Evolutionary conservation across 148 eudicot species (phyloP), one percentile per base, ranked within the genome.

Genomic region (Polygonum maritimum): DNA sequence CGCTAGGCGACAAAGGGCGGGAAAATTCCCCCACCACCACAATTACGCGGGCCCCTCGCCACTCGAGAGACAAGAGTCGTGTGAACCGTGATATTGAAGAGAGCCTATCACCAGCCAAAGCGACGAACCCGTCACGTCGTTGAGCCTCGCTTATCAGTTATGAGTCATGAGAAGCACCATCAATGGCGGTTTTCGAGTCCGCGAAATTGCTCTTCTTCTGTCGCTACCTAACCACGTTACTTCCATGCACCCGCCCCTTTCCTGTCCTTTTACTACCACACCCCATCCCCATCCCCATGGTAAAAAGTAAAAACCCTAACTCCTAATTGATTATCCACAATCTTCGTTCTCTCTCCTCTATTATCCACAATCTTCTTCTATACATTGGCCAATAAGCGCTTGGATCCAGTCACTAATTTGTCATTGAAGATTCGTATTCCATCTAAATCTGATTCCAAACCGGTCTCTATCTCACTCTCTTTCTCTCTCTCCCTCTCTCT

Each of bases 21-120:
- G 19, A 21, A n/a, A 54, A 0, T 3, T 0, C 16, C 19, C 60
- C 31, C 62, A n/a, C 31, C 6, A 6, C 2, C 1, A 21, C 57
- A 19, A 52, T 2, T 13, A 49, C 54, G 2, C 13, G n/a, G n/a
- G n/a, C n/a, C n/a, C n/a, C n/a, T 10, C 15, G 16, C 21, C n/a
- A 3, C 18, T 52, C 3, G 57, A 18, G 57, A 52, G 19, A 16
- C n/a, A 16, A 49, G 54, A 49, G 54, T 26, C 31, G 31, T 6
- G n/a, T 7, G 67, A 22, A 67, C 35, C 44, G 41, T 67, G 71
- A 67, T 67, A 67, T 35, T 15, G 44, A 67, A 67, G 71, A 67
- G 71, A 67, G 41, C 71, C 15, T 36, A 67, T 67, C 71, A 67
- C 38, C 71, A 67, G 36, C 44, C 71, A 67, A 67, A 67, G 71